Evolutionary conservation across 176 grass and related monocot species (phyloP).

Genomic region (Triticum urartu): DNA sequence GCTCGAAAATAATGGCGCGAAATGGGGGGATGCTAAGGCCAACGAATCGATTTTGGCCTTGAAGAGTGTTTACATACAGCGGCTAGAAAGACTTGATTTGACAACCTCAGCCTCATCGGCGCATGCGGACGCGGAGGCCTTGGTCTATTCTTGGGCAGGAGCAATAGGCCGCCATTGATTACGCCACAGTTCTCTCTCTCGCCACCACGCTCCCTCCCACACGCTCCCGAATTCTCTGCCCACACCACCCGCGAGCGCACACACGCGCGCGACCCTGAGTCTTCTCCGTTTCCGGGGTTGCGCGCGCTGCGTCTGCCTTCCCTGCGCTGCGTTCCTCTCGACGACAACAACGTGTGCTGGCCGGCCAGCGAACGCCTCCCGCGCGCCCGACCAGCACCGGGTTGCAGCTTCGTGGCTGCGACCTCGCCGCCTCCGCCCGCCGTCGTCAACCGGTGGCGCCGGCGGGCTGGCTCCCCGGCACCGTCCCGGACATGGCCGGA

Average conservation of each 20-base stretch:
- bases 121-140: not conserved
- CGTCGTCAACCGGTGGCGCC: conserved; percentile 62
- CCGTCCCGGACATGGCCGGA: conserved; percentile 39
- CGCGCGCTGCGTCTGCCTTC: conserved; percentile 13
- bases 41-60: not conserved
- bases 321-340: not conserved
- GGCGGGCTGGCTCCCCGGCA: conserved; percentile 43
- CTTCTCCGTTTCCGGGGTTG: conserved; percentile 18
- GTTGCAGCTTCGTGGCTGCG: conserved; percentile 11
- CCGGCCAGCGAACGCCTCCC: not conserved
- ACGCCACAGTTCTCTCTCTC: conserved; percentile 12
- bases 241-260: conserved; percentile 33
- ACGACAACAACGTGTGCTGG: conserved; percentile 1
- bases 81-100: not conserved
- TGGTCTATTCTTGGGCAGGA: conserved; percentile 3
- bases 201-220: conserved; percentile 14
- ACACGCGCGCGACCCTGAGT: conserved; percentile 32
- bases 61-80: not conserved
- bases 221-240: conserved; percentile 34
- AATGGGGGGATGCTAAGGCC: no score
- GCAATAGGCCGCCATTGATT: not conserved
- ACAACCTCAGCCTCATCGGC: not conserved
- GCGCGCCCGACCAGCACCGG: not conserved
- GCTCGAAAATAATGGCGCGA: no score
- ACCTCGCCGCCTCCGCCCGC: conserved; percentile 23